Evolutionary conservation across 495 filamentous ascomycete genomes (phyloP), one percentile per base, ranked within the genome.

Genomic region (Xylaria venustula): DNA sequence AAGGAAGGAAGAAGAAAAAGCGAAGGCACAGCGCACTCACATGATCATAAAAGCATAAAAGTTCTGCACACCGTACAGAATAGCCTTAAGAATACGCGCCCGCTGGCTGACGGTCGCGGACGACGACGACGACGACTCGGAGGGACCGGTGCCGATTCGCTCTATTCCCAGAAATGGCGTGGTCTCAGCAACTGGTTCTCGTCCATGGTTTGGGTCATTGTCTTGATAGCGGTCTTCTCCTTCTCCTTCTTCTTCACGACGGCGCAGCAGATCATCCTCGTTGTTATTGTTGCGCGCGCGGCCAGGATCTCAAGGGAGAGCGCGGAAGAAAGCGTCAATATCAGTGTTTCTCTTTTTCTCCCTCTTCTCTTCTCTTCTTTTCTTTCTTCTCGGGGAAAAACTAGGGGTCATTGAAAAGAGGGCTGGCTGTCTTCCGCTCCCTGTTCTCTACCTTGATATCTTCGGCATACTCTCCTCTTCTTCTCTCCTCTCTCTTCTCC

Each of bases 21-120:
- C 15, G 26, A 32, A 54, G 40, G 32, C 40, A 15, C 7, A 32
- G 15, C 50, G 15, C 5, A 89, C 92, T 87, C 68, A 98, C 94
- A 99, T 99, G 67, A 99, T 95, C 77, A 99, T 98, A 67, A 99
- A 97, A 49, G 92, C 93, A 77, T 99, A 99, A 70, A 97, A 99
- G 55, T 93, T 93, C 82, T 99, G 94, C 36, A 92, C 77, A 23
- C 87, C 94, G 77, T 99, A 99, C 63, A 99, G 78, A 19, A 84
- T 73, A 32, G 90, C 88, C 80, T 96, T 90, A 65, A 89, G 77
- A 58, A 91, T 67, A 73, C 88, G 91, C n/a, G 85, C 87, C 57
- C 77, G 83, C 68, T 72, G 72, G 61, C 71, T 87, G 82, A 86
- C 81, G 79, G 73, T 65, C 48, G 66, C 61, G 49, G 40, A 42